phyloP scores from a whole-genome alignment of 1,284 basidiomycete genomes.

The Athelia sp. region DNA sequence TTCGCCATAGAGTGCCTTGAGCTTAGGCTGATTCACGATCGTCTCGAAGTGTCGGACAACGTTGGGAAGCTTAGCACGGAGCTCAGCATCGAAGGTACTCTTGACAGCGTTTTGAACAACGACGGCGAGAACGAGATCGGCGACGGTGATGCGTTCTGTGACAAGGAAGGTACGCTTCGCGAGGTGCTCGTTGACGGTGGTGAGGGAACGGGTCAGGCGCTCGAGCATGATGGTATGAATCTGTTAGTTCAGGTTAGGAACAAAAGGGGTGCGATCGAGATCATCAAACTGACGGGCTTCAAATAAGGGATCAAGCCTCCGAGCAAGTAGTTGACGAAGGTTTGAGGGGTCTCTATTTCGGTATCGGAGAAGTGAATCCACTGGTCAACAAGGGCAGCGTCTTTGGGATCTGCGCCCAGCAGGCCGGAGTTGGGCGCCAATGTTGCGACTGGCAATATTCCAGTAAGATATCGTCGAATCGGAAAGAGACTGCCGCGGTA shows the following conservation, averaged over 20 bases:
- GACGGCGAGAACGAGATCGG: slow-evolving; percentile 75
- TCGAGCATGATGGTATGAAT: slow-evolving; percentile 51
- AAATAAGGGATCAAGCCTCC: slow-evolving; percentile 42
- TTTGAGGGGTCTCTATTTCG: slow-evolving; percentile 37
- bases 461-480: slow-evolving; percentile 13
- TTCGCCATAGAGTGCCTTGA: slow-evolving; percentile 65
- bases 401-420: slow-evolving; percentile 50
- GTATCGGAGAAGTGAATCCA: slow-evolving; percentile 63
- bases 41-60: slow-evolving; percentile 82
- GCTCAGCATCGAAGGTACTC: slow-evolving; percentile 57
- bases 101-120: slow-evolving; percentile 46
- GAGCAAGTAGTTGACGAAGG: slow-evolving; percentile 26
- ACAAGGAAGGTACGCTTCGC: slow-evolving; percentile 85
- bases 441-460: slow-evolving; percentile 57
- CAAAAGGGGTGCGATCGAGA: slow-evolving; percentile 12
- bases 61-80: slow-evolving; percentile 71
- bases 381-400: slow-evolving; percentile 61
- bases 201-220: slow-evolving; percentile 49
- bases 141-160: slow-evolving; percentile 90
- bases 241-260: too few species aligned
- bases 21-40: slow-evolving; percentile 74
- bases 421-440: slow-evolving; percentile 67
- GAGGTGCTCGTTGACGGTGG: slow-evolving; percentile 73
- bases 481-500: slow-evolving; percentile 28
- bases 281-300: slow-evolving; percentile 40